Evolutionary conservation across 805 yeast species (phyloP).

Genomic region (Lipomyces anomalus): DNA sequence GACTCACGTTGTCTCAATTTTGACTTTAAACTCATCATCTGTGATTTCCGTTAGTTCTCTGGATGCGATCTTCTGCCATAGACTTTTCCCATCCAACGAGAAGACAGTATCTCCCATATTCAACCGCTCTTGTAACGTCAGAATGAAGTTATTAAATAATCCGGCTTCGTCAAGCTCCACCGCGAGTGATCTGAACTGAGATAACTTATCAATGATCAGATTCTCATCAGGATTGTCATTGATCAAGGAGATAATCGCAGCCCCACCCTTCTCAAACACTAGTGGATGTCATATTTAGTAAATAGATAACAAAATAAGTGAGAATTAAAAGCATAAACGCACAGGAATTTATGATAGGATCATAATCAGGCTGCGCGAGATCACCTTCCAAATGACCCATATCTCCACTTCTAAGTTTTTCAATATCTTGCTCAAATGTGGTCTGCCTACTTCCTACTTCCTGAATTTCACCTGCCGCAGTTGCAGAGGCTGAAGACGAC

Average conservation of each 20-base stretch:
- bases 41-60: neutral
- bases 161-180: slow-evolving; percentile 10
- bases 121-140: slow-evolving; percentile 7
- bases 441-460: no score
- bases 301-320: no score
- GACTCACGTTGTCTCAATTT: no score
- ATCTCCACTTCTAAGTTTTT: neutral
- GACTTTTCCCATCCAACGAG: neutral
- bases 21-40: neutral
- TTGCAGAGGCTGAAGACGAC: neutral
- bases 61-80: neutral
- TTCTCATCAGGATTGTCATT: neutral
- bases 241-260: neutral
- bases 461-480: neutral
- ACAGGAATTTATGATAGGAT: neutral
- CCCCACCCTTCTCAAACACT: neutral
- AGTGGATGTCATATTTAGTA: no score
- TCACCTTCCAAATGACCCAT: neutral
- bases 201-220: neutral
- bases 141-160: slow-evolving; percentile 9
- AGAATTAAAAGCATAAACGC: neutral
- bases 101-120: slow-evolving; percentile 4
- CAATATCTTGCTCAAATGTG: neutral
- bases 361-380: no score
- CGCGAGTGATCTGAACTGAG: neutral